Percentiles rank a stretch among this genome's conserved stretches.
These are phyloP conservation scores for Chimonanthus salicifolius DNA, from an alignment of 164 flowering plant genomes.

Conservation along the genomic window DNA sequence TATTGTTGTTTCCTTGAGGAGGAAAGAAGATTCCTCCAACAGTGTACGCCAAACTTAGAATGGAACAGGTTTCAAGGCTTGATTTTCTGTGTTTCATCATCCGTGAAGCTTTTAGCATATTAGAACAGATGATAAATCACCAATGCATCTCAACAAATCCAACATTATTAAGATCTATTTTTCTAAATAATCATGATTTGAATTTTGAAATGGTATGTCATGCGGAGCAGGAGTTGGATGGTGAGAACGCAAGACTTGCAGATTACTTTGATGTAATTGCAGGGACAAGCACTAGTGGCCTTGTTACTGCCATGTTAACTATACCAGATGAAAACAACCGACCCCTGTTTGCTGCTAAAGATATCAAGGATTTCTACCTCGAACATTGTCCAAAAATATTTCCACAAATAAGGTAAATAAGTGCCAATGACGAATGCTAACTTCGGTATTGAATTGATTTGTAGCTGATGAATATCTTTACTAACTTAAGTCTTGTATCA, in stretches of 20 bases:
- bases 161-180: neutral
- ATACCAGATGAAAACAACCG: slow-evolving; percentile 25
- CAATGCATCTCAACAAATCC: neutral
- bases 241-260: slow-evolving; percentile 26
- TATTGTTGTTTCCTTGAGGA: too few species aligned
- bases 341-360: slow-evolving; percentile 34
- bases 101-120: neutral
- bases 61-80: too few species aligned
- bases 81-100: neutral
- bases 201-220: neutral
- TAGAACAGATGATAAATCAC: too few species aligned
- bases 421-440: neutral
- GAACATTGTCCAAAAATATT: slow-evolving; percentile 28
- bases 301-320: slow-evolving; percentile 36
- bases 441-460: neutral
- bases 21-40: neutral
- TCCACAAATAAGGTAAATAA: slow-evolving; percentile 25
- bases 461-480: neutral
- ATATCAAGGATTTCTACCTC: slow-evolving; percentile 24
- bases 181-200: neutral
- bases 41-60: neutral
- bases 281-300: slow-evolving; percentile 39
- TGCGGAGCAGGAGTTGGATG: slow-evolving; percentile 22
- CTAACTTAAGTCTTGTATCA: slow-evolving; percentile 3
- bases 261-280: slow-evolving; percentile 40